These are phyloP conservation scores for Babesia ovata DNA, from an alignment of 169 alveolate genomes.

Conservation along the genomic window DNA sequence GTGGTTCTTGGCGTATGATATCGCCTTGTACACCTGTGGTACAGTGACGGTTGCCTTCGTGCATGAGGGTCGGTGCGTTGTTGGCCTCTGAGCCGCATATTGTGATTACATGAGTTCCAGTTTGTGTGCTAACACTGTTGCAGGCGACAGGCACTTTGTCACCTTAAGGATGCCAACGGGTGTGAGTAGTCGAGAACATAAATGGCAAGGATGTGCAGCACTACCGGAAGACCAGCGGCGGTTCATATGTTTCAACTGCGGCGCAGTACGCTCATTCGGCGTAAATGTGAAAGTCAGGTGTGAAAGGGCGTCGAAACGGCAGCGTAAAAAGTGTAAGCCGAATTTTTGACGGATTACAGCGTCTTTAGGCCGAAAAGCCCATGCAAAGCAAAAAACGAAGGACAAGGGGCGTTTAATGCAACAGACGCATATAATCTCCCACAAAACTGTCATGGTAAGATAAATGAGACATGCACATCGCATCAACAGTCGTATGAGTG, in stretches of 20 bases:
- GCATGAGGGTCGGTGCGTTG: too few species aligned
- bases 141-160: conserved; percentile 40
- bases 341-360: not conserved
- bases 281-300: conserved; percentile 47
- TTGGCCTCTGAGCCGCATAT: too few species aligned
- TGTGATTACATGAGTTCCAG: not conserved
- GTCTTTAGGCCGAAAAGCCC: conserved; percentile 5
- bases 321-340: conserved; percentile 39
- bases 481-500: conserved; percentile 29
- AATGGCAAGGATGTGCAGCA: not conserved
- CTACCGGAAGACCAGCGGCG: conserved; percentile 10
- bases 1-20: too few species aligned
- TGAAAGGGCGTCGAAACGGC: conserved; percentile 1
- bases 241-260: conserved; percentile 48
- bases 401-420: not conserved
- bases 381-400: conserved; percentile 11
- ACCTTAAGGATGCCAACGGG: conserved; percentile 8
- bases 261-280: conserved; percentile 36
- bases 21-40: too few species aligned
- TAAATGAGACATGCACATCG: not conserved
- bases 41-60: too few species aligned
- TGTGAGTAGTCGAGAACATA: not conserved
- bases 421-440: conserved; percentile 14
- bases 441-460: conserved; percentile 34
- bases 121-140: not conserved